A percentile compares a stretch with the other conserved stretches of the same genome.
phyloP scores from a whole-genome alignment of 129 eudicot genomes.

The Pseudognaphalium luteoalbum region DNA sequence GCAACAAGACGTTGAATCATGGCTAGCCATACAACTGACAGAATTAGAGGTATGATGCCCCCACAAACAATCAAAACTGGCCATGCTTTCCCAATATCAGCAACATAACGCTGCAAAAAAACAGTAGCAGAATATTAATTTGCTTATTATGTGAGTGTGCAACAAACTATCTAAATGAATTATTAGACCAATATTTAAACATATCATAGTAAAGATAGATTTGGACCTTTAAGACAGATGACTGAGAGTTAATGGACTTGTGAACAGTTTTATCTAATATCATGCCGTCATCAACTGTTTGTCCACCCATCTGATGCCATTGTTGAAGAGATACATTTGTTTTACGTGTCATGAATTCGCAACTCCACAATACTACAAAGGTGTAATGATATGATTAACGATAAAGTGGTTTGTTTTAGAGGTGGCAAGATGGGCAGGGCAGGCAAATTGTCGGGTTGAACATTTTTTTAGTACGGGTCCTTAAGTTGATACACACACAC shows the following conservation, averaged over 20 bases:
- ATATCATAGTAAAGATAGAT: not conserved
- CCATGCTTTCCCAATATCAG: conserved; percentile 95
- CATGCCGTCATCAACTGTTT: conserved; percentile 65
- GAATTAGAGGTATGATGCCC: conserved; percentile 71
- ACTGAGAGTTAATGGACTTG: conserved; percentile 66
- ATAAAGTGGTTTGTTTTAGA: not conserved
- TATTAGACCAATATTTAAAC: not conserved
- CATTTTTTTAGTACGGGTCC: not conserved
- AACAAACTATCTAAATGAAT: not conserved
- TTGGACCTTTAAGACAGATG: conserved; percentile 81
- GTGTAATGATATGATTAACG: not conserved
- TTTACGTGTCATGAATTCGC: conserved; percentile 80
- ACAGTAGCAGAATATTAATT: not conserved
- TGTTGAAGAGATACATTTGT: conserved; percentile 77
- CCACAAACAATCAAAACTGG: conserved; percentile 96
- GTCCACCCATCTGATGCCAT: conserved; percentile 97
- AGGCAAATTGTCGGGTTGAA: not conserved
- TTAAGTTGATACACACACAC: not conserved
- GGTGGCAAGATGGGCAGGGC: not conserved
- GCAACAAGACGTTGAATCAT: conserved; percentile 89
- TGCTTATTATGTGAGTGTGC: not conserved
- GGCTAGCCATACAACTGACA: conserved; percentile 81
- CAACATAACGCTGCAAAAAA: conserved; percentile 80
- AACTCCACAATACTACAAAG: conserved; percentile 76
- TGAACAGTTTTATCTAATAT: conserved; percentile 74